These are phyloP conservation scores for Ustilago shanxiensis DNA, from an alignment of 1,284 basidiomycete genomes.

Conservation along the genomic window DNA sequence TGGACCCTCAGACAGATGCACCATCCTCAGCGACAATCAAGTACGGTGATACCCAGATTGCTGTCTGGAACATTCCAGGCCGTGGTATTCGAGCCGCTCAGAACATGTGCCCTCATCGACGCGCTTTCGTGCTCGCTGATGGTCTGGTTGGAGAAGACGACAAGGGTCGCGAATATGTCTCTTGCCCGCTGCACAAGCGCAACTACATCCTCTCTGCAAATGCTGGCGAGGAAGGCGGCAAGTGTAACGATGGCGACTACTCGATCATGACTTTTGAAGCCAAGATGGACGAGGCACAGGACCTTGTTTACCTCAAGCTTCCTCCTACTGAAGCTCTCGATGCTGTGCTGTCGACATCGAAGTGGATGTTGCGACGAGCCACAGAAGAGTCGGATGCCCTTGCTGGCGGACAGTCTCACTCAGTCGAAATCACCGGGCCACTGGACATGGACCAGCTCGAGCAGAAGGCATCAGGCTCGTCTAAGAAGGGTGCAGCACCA, in stretches of 20 bases:
- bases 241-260: constrained; percentile 78
- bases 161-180: constrained; percentile 56
- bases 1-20: constrained; percentile 73
- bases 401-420: constrained; percentile 43
- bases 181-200: constrained; percentile 80
- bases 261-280: constrained; percentile 78
- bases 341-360: constrained; percentile 77
- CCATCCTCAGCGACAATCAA: constrained; percentile 76
- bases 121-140: constrained; percentile 81
- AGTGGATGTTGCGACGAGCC: constrained; percentile 74
- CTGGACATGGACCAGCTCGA: constrained; percentile 38
- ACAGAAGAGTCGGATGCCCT: constrained; percentile 60
- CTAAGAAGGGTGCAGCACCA: constrained; percentile 9
- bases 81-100: constrained; percentile 79
- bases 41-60: constrained; percentile 80
- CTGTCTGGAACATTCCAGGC: constrained; percentile 76
- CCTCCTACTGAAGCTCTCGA: constrained; percentile 78
- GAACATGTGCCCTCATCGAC: constrained; percentile 78
- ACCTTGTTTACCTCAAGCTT: constrained; percentile 73
- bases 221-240: constrained; percentile 73
- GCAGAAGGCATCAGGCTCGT: background rate
- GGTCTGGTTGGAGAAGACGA: constrained; percentile 73
- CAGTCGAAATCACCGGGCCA: constrained; percentile 53
- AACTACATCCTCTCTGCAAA: constrained; percentile 75
- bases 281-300: constrained; percentile 72